Conservation (phyloP, 202 grass and related monocot species). For the Miscanthus sacchariflorus region DNA sequence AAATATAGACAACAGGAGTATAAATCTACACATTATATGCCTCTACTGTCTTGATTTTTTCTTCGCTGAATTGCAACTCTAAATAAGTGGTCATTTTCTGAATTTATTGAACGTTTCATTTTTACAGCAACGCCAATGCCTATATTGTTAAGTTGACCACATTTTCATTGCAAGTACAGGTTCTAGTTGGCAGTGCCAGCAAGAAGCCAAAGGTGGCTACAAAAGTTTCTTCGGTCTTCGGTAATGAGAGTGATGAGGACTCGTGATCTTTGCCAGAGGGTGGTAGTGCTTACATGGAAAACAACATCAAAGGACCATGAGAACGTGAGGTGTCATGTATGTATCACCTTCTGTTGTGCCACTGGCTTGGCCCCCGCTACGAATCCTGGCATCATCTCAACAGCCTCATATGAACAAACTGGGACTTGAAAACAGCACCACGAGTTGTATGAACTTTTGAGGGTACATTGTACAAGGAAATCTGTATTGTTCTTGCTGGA, state of each 20-base stretch:
- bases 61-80: neutral
- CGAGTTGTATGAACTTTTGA: neutral
- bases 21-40: neutral
- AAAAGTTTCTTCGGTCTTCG: conserved; percentile 78
- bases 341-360: neutral
- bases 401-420: neutral
- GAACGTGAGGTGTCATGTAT: conserved; percentile 19
- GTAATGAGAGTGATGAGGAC: conserved; percentile 81
- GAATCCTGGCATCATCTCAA: neutral
- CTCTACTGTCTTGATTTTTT: neutral
- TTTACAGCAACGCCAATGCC: neutral
- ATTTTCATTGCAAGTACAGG: conserved; percentile 45
- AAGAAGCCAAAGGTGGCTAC: conserved; percentile 80
- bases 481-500: neutral
- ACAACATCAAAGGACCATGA: neutral
- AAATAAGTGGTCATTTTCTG: neutral
- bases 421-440: neutral
- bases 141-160: conserved; percentile 10
- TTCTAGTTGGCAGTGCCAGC: conserved; percentile 48
- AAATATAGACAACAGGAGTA: neutral
- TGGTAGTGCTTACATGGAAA: neutral
- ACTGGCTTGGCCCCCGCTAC: neutral
- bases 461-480: conserved; percentile 2
- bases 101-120: neutral
- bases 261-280: conserved; percentile 35